These are phyloP conservation scores for Carex scoparia DNA, from an alignment of 176 grass and related monocot genomes.

Conservation along the genomic window DNA sequence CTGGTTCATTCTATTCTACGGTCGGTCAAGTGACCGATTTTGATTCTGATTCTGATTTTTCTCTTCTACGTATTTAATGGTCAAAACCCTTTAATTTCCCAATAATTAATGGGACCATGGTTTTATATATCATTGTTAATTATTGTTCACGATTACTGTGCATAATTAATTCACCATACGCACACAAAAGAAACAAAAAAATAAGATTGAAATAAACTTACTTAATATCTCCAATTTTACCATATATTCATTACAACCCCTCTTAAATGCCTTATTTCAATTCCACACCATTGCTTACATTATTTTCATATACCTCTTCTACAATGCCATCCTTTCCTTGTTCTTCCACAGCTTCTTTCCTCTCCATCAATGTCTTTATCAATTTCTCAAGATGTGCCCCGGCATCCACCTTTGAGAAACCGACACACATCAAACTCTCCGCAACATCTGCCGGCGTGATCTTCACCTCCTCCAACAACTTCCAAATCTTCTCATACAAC, in stretches of 20 bases:
- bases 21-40: too few relatives aligned
- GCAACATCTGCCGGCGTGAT: constrained; percentile 66
- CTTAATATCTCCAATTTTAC: not conserved
- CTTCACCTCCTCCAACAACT: constrained; percentile 35
- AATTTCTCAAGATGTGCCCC: constrained; percentile 5
- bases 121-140: not conserved
- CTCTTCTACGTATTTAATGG: too few relatives aligned
- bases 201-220: too few relatives aligned
- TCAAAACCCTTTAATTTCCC: too few relatives aligned
- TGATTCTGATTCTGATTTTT: too few relatives aligned
- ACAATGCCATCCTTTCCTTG: not conserved
- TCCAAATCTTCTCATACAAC: constrained; percentile 13
- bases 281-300: not conserved
- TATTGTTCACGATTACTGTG: not conserved
- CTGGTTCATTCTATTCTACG: too few relatives aligned
- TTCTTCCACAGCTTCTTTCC: constrained; percentile 10
- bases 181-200: too few relatives aligned
- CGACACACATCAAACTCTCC: constrained; percentile 53
- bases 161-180: too few relatives aligned
- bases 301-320: not conserved
- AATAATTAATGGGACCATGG: too few relatives aligned
- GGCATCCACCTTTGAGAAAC: constrained; percentile 28
- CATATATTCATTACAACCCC: not conserved
- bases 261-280: not conserved
- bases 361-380: constrained; percentile 13